phyloP scores from a whole-genome alignment of 345 rosid species.

The Salix caprea region DNA sequence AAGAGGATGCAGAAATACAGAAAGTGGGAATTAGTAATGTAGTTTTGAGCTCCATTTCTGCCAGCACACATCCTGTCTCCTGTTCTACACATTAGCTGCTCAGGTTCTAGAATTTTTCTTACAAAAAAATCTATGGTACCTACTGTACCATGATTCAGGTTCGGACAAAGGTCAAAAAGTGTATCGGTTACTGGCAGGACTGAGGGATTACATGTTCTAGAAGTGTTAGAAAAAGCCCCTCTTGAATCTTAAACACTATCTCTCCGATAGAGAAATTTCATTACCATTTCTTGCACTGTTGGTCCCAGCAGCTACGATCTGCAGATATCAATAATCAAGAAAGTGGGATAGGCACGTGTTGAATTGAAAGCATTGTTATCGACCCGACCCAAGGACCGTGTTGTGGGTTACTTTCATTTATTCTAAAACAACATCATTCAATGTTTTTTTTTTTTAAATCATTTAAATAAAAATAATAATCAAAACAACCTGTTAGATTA shows the following conservation, averaged over 20 bases:
- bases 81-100: background rate
- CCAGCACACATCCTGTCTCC: background rate
- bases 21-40: background rate
- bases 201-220: background rate
- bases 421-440: no score
- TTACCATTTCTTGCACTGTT: background rate
- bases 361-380: background rate
- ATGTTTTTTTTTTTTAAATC: no score
- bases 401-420: no score
- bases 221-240: background rate
- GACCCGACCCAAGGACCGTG: no score
- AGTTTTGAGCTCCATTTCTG: background rate
- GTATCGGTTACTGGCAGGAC: background rate
- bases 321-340: background rate
- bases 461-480: no score
- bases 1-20: background rate
- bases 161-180: background rate
- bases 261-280: background rate
- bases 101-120: background rate
- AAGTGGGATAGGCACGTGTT: background rate
- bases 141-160: background rate
- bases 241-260: background rate
- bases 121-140: background rate
- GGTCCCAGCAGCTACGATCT: background rate
- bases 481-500: no score